Evolutionary conservation across 73 alveolate genomes (phyloP), one percentile per base, ranked within the genome.

Genomic region (Paramecium primaurelia): DNA sequence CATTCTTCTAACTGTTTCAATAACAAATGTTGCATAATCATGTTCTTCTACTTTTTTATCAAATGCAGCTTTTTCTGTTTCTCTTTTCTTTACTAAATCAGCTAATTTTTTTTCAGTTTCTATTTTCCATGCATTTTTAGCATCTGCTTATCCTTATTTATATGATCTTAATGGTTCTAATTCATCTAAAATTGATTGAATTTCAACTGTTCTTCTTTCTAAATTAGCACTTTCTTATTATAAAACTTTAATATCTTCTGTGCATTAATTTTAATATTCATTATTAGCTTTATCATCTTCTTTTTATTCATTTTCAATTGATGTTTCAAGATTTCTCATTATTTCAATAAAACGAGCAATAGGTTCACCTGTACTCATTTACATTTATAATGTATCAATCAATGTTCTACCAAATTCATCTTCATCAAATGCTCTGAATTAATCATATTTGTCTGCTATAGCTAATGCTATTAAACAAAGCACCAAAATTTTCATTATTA

Each of bases 391-490:
- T 42, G 91, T 80, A 47, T 80, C 91, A 80, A 80, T 80, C 20
- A 80, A 80, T 40, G 91, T 80, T 80, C 75, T 80, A 14, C 91
- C 91, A 80, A 80, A 80, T 80, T 80, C 91, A 80, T 80, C 91
- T 22, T 42, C 14, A 80, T 80, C 91, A 80, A 80, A 44, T 26
- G 49, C 71, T 80, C 75, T 80, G 49, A 80, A 45, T 80, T 80
- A 26, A 47, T 80, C 91, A 14, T 45, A 45, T 36, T 45, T 28
- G 26, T 80, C 91, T 20, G 71, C 71, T 20, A 44, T 12, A 9
- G 77, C 91, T 5, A 80, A 80, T 22, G 45, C 91, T 38, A 73
- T 25, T 22, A 73, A 38, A 38, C 58, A 73, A 40, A 73, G 60
- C 68, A 73, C 40, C 40, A 73, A 22, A 1, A 73, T 73, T 73